Evolutionary conservation across 1,139 yeast genomes (phyloP).

Genomic region (Casaregolazyma suthepensis): DNA sequence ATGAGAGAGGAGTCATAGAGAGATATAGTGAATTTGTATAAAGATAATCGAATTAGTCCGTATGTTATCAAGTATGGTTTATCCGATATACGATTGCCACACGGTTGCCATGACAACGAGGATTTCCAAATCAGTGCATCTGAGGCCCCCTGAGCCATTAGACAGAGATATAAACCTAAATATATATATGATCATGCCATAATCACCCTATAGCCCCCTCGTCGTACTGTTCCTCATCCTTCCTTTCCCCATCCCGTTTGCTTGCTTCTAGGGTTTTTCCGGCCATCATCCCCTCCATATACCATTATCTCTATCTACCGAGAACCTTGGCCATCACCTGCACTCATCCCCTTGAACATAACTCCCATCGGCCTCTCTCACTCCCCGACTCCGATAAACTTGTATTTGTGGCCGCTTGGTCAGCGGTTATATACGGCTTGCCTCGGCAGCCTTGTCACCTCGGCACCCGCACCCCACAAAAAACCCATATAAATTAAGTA

Average conservation of each 20-base stretch:
- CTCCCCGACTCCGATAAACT: not conserved
- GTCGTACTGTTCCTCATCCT: not conserved
- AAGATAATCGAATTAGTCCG: not conserved
- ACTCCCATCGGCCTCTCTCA: not conserved
- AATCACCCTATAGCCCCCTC: too few relatives aligned
- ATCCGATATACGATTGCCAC: too few relatives aligned
- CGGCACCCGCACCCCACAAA: conserved; percentile 3
- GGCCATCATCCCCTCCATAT: not conserved
- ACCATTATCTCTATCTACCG: not conserved
- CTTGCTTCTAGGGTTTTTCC: not conserved
- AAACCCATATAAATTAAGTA: not conserved
- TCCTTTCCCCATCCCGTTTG: not conserved
- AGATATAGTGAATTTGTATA: not conserved
- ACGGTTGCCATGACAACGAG: not conserved
- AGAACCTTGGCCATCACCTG: not conserved
- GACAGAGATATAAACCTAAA: not conserved
- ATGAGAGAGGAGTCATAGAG: not conserved
- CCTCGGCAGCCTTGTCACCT: conserved; percentile 1
- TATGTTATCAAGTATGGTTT: not conserved
- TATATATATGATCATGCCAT: too few relatives aligned
- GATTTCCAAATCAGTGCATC: too few relatives aligned
- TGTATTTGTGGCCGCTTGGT: not conserved
- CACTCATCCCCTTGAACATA: not conserved
- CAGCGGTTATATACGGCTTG: not conserved
- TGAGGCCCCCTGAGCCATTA: too few relatives aligned